Base-by-base conservation (phyloP, 2,329 filamentous ascomycete species). In the Graphium sp. region DNA sequence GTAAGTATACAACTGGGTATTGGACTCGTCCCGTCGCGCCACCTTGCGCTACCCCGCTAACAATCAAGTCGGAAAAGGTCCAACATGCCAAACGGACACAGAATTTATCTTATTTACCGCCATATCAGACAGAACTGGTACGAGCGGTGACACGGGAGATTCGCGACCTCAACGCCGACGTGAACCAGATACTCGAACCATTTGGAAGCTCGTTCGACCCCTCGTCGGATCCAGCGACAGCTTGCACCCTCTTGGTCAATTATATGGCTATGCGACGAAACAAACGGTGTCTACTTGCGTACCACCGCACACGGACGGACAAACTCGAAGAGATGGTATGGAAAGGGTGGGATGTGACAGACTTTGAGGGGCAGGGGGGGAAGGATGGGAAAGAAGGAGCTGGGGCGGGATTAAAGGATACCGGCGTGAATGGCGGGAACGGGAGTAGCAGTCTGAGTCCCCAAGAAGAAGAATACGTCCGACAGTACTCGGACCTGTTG, bases 61-160 rank as follows among this genome's bases (percentile, higher is more conserved):
- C 22, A 22, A 23, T 18, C 31, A 18, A 34, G 29, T 26, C 25
- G 17, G 26, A 26, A 14, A 39, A 93, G 82, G 85, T 91, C 41
- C 79, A 87, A 60, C 81, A 95, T 61, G 89, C 89, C 49, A 95
- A 95, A 64, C 74, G 89, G 47, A 92, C 81, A 12, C 83, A 89
- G 52, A 78, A 81, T 38, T 70, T 98, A 32, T 59, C 74, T 18
- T 74, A 91, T 48, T 68, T 98, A 3, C 89, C 89, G 1, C 76
- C 84, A 4, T 95, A 95, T 49, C 84, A 92, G 52, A 77, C 84
- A 17, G 89, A 95, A 46, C 67, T 91, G 24, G 82, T 95, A 31
- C 84, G 85, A 32, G 70, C 73, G 13, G 78, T 92, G 27, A 79
- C 83, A 3, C 77, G 84, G 42, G 89, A 98, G 62, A 84, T 94